Conservation (phyloP, 176 grass and related monocot genomes). For the Oryza australiensis region DNA sequence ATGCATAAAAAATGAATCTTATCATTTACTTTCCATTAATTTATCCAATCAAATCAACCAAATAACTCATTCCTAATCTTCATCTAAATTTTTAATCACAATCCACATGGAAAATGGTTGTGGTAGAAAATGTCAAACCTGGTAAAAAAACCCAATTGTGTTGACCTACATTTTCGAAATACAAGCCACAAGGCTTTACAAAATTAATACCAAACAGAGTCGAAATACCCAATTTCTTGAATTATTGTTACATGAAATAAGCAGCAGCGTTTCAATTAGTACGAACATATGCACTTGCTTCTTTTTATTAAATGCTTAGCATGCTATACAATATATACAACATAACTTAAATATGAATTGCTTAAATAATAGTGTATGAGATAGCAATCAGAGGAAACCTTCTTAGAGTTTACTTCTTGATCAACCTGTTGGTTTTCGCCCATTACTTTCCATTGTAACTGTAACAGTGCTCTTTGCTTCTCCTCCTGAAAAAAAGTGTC, state of each 20-base stretch:
- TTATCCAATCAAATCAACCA: constrained; percentile 4
- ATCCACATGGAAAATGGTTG: not conserved
- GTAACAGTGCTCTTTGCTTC: constrained; percentile 89
- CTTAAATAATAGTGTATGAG: constrained; percentile 9
- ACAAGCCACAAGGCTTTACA: not conserved
- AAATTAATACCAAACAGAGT: constrained; percentile 4
- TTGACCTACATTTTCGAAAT: not conserved
- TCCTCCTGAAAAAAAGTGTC: constrained; percentile 71
- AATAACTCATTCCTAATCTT: not conserved
- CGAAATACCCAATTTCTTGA: constrained; percentile 9
- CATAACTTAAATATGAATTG: constrained; percentile 18
- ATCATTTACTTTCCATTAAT: not conserved
- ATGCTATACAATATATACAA: constrained; percentile 10
- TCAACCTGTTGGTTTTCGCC: constrained; percentile 91
- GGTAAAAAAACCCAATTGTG: not conserved
- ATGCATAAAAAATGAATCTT: not conserved
- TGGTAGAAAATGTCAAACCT: constrained; percentile 13
- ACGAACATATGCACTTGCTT: constrained; percentile 9
- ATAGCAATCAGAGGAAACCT: constrained; percentile 44
- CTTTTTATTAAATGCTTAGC: constrained; percentile 15
- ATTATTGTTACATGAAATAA: not conserved
- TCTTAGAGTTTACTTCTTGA: constrained; percentile 94
- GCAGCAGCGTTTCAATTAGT: not conserved
- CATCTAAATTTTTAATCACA: not conserved
- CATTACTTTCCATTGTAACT: constrained; percentile 99